Evolutionary conservation across 371 early-diverging fungal species (phyloP).

Genomic region (Zancudomyces culisetae): DNA sequence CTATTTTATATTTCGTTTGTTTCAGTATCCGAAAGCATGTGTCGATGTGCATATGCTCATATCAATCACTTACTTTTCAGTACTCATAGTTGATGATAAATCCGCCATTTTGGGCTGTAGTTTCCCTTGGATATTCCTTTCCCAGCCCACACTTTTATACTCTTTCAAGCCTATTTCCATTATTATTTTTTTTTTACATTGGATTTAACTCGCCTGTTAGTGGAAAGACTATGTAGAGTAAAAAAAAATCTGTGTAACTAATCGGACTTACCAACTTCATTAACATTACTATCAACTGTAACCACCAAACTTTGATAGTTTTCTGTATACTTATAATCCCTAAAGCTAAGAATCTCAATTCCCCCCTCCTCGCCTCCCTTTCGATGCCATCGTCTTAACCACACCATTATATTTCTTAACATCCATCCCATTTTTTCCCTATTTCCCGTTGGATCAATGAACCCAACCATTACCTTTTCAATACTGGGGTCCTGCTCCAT

Average conservation of each 20-base stretch:
- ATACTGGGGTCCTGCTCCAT: too few species aligned
- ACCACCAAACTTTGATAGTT: background rate
- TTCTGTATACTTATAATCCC: constrained; percentile 23
- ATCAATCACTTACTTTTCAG: too few species aligned
- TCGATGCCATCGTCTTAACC: constrained; percentile 33
- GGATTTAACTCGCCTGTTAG: too few species aligned
- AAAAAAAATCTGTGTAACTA: too few species aligned
- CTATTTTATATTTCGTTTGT: constrained; percentile 7
- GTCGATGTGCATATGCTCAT: too few species aligned
- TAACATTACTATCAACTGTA: background rate
- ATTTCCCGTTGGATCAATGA: constrained; percentile 62
- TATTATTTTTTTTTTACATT: background rate
- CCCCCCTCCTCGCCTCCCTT: constrained; percentile 10
- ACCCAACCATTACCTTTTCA: constrained; percentile 37
- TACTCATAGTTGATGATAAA: constrained; percentile 70
- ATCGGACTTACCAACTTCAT: constrained; percentile 4
- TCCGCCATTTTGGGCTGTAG: constrained; percentile 67
- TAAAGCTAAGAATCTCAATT: constrained; percentile 50
- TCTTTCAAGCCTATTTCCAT: background rate
- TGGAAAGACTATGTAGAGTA: too few species aligned
- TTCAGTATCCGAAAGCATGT: background rate
- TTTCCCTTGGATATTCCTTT: constrained; percentile 58
- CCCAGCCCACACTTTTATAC: constrained; percentile 59
- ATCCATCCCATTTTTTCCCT: constrained; percentile 69
- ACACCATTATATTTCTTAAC: constrained; percentile 57